Base-by-base conservation (phyloP, 179 eudicot species). In the Beta corolliflora region DNA sequence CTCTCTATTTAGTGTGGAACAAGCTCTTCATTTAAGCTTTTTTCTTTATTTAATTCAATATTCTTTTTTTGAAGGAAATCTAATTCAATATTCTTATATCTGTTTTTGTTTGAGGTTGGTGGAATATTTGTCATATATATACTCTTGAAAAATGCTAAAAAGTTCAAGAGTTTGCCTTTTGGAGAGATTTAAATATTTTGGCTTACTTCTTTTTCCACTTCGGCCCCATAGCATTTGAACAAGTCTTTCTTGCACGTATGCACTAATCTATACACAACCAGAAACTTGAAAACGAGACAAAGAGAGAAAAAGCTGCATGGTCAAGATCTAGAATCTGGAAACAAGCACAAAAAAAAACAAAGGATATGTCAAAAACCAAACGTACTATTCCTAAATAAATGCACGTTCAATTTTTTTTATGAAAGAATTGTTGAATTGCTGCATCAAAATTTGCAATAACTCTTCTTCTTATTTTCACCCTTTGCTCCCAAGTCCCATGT, bases 221-320 rank as follows among this genome's bases (percentile, higher is more conserved):
- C 16, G n/a, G 7, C 52, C 8, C 5, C 3, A 55, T 54, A 4
- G 48, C 9, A 72, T 52, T 18, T 10, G 52, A 58, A 5, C 78
- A 56, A 44, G 54, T 18, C 31, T 75, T 75, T 41, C 54, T 75
- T 58, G 78, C 78, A 75, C 78, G 78, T 75, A 75, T 59, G 77
- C 54, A 75, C 31, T 58, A 10, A 10, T 65, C 10, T 65, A 12
- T 31, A 65, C 41, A 31, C 9, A 70, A 7, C 45, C 9, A 18
- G 1, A 70, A 70, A 70, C 55, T 70, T 70, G 74, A 70, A 70
- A 45, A 70, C 55, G 55, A 70, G 29, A 70, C 15, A 4, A 5
- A 53, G 13, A 23, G 29, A 52, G 10, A 72, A 3, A 45, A 8
- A 18, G 52, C 16, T 65, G 70, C 70, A 50, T 71, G 31, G 41